Base-by-base conservation (phyloP, 805 yeast species). In the Spathaspora hagerdaliae region DNA sequence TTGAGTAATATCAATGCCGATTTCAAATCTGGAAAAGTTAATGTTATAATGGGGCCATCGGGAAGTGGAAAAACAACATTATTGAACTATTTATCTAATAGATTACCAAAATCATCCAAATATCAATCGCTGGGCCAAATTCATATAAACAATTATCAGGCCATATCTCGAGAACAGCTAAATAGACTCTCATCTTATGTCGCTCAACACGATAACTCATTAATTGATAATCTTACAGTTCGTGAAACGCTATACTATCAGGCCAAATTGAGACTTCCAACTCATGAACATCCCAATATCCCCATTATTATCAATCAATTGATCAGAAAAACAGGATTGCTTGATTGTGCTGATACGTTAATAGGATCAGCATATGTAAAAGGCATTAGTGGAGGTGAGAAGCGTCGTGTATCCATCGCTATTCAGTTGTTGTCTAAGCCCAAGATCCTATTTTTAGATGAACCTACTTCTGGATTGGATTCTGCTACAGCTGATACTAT, bases 391-490 rank as follows among this genome's bases (percentile, higher is more conserved):
- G 76, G 76, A 1, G 76, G 63, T 45, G 96, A 89, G 59, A 87
- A 86, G 59, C 74, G 96, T 55, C 73, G 96, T 52, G 84, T 89
- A 0, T 83, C 92, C 0, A 87, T 89, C 61, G 92, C 91, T 2
- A 77, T 87, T 38, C 96, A 88, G 58, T 66, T 89, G 32, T 65
- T 89, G 36, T 81, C 83, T 47, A 81, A 81, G 46, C 92, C 95
- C 0, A 81, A 81, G 46, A 73, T 89, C 34, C 60, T 89, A 32
- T 73, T 89, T 41, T 63, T 89, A 24, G 96, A 89, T 63, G 96
- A 89, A 57, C 96, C 96, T 2, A 89, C 96, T 0, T 86, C 95
- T 5, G 96, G 96, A 0, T 71, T 89, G 26, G 96, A 89, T 57
- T 79, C 91, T 10, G 79, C 86, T 46, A 87, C 94, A 0, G 85